A percentile compares a stretch with the other conserved stretches of the same genome.
Evolutionary conservation across 768 basidiomycete species (phyloP).

Genomic region (Wakefieldia striispora): DNA sequence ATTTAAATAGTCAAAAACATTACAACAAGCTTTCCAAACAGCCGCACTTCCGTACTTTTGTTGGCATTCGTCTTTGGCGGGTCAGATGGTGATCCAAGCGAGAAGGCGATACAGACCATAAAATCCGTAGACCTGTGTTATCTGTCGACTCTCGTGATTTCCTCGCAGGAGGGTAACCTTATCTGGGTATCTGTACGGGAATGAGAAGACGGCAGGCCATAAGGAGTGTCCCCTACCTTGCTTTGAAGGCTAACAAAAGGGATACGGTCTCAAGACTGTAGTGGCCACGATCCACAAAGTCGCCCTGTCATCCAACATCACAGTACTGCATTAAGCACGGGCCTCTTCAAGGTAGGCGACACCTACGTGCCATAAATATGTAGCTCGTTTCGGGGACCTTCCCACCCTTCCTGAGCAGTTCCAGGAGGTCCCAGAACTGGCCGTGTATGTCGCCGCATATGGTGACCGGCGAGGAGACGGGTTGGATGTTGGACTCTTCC

Average conservation of each 20-base stretch:
- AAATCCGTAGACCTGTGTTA: constrained; percentile 98
- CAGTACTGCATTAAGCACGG: constrained; percentile 21
- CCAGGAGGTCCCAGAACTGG: constrained; percentile 95
- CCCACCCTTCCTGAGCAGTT: constrained; percentile 84
- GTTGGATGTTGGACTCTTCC: constrained; percentile 97
- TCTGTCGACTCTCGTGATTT: constrained; percentile 96
- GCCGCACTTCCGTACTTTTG: constrained; percentile 95
- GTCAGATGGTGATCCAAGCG: neutral
- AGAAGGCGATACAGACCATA: constrained; percentile 57
- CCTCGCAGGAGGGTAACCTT: constrained; percentile 88
- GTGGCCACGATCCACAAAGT: constrained; percentile 96
- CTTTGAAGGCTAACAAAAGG: constrained; percentile 84
- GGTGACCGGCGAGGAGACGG: constrained; percentile 92
- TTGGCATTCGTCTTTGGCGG: constrained; percentile 82
- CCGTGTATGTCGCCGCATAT: constrained; percentile 97
- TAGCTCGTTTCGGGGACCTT: constrained; percentile 87
- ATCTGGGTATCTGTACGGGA: constrained; percentile 74
- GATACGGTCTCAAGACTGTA: constrained; percentile 96
- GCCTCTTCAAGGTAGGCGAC: constrained; percentile 26
- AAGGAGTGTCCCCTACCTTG: constrained; percentile 49
- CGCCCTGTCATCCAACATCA: constrained; percentile 55
- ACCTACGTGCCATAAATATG: constrained; percentile 90
- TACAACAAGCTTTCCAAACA: constrained; percentile 97
- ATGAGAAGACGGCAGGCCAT: constrained; percentile 4
- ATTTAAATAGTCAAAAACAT: constrained; percentile 93